A percentile compares a stretch with the other conserved stretches of the same genome.
phyloP scores from a whole-genome alignment of 768 basidiomycete species.

The Austroboletus eburneus region DNA sequence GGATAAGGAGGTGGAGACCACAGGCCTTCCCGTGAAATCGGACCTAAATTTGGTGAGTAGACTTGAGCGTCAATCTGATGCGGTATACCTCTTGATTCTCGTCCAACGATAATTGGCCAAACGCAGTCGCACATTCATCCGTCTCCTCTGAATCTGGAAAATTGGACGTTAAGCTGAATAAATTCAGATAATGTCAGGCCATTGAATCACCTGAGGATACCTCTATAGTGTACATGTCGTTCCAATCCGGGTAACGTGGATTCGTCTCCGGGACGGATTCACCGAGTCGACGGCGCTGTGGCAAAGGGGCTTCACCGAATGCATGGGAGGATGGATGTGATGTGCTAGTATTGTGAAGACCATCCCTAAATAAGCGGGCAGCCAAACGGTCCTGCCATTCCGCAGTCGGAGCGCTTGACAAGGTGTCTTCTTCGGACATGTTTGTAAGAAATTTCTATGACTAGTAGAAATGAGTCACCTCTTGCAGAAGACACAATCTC shows the following conservation, averaged over 20 bases:
- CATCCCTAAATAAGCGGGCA: slow-evolving; percentile 42
- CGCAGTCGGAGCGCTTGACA: slow-evolving; percentile 60
- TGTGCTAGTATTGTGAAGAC: slow-evolving; percentile 5
- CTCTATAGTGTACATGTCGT: slow-evolving; percentile 58
- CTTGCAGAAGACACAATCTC: slow-evolving; percentile 75
- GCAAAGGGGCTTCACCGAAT: slow-evolving; percentile 32
- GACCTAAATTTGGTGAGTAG: slow-evolving; percentile 45
- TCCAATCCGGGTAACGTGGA: slow-evolving; percentile 45
- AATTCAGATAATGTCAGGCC: background rate
- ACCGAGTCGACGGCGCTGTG: slow-evolving; percentile 47
- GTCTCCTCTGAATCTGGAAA: slow-evolving; percentile 33
- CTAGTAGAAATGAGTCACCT: slow-evolving; percentile 34
- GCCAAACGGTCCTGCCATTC: slow-evolving; percentile 80
- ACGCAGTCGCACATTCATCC: slow-evolving; percentile 47
- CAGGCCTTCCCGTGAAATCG: slow-evolving; percentile 80
- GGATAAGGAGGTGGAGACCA: slow-evolving; percentile 71
- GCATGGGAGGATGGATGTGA: slow-evolving; percentile 24
- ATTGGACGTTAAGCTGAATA: slow-evolving; percentile 17
- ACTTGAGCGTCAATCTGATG: background rate
- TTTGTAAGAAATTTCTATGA: slow-evolving; percentile 1
- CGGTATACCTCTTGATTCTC: slow-evolving; percentile 64
- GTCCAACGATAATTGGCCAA: slow-evolving; percentile 71
- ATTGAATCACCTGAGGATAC: slow-evolving; percentile 27
- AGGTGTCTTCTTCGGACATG: slow-evolving; percentile 43
- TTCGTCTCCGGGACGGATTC: slow-evolving; percentile 10